Evolutionary conservation across 345 rosid genomes (phyloP), one percentile per base, ranked within the genome.

Genomic region (Euphorbia pulcherrima): DNA sequence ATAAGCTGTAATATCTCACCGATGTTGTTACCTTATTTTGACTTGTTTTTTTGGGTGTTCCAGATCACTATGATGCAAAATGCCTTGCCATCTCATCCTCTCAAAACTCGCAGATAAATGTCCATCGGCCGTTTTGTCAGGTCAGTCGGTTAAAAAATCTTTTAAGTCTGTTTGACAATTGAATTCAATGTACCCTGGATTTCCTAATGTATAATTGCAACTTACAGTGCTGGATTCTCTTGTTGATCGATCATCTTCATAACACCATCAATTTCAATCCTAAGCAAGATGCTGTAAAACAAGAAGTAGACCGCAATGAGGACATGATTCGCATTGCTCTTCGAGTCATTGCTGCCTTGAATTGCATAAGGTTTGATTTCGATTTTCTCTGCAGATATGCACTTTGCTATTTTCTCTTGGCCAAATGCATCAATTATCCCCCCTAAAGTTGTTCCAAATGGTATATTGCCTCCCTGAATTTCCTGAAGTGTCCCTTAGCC

Each of bases 301-400:
- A 95, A 77, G 99, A 95, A 79, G 96, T 92, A 27, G 99, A 95
- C 60, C 97, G 99, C 37, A 95, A 95, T 50, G 99, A 92, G 81
- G 99, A 95, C 78, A 95, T 95, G 99, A 95, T 95, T 71, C 89
- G 98, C 63, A 95, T 97, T 63, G 99, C 98, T 53, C 87, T 95
- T 46, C 93, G 98, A 52, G 96, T 92, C 41, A 90, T 92, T 58
- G 90, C 96, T 33, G 90, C 98, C 33, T 65, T 95, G 80, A 93
- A 92, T 67, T 90, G 87, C 37, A 88, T 88, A 76, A 88, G 98
- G 98, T 88, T 65, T 72, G 80, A 21, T 29, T 30, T 41, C 62
- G 5, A 16, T 9, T 13, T 33, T n/a, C n/a, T n/a, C n/a, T 60
- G 26, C 16, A 5, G 53, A n/a, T 30, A 1, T 35, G 27, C 33